Evolutionary conservation across 805 yeast genomes (phyloP), one percentile per base, ranked within the genome.

Genomic region (Saturnispora bothae): DNA sequence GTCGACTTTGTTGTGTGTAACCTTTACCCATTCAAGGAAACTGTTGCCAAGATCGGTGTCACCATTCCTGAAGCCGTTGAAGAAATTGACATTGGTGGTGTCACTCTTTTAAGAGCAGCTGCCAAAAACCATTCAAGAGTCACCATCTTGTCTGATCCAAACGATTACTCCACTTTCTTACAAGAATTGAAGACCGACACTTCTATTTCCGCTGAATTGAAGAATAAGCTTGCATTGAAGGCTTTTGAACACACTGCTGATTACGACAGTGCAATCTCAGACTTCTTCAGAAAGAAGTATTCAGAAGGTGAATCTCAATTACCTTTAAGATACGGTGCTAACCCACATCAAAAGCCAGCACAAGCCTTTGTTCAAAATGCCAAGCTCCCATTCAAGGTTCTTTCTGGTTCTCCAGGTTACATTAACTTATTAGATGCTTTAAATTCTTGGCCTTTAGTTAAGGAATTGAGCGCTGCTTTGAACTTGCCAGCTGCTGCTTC

Each of bases 291-390:
- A 71, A 92, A 86, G 68, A 88, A 85, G 66, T 92, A 92, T 69
- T 74, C 95, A 36, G 97, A 89, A 66, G 82, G 78, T 59, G 68
- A 66, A 34, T 73, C 92, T 39, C 97, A 89, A 73, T 71, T 92
- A 63, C 89, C 96, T 21, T 73, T 92, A 54, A 80, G 98, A 69
- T 92, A 92, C 63, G 98, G 98, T 61, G 96, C 95, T 43, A 92
- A 92, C 70, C 98, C 98, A 43, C 97, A 92, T 64, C 98, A 92
- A 71, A 92, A 85, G 65, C 98, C 98, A 35, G 96, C 98, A 22
- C 98, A 92, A 70, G 96, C 97, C 38, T 92, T 64, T 57, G 94
- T 92, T 41, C 61, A 78, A 42, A 74, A 78, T 49, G 95, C 94
- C 53, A 82, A 80, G 48, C 73, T 92, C 49, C 98, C 98, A 36